These are phyloP conservation scores for Lolium perenne DNA, from an alignment of 176 grass and related monocot genomes.

Conservation along the genomic window DNA sequence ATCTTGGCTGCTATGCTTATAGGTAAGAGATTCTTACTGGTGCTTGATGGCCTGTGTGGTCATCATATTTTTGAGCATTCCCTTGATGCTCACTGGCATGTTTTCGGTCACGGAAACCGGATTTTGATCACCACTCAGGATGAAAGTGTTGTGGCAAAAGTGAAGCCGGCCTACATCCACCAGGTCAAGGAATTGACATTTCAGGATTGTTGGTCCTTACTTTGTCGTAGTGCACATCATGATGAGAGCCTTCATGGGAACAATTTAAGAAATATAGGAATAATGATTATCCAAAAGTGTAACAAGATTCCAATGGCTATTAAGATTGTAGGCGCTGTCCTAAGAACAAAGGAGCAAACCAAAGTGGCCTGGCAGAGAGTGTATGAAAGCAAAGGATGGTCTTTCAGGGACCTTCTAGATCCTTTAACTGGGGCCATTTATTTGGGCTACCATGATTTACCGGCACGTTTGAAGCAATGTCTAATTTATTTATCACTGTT, in stretches of 20 bases:
- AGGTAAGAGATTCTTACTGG: conserved; percentile 59
- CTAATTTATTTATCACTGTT: conserved; percentile 68
- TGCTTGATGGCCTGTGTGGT: conserved; percentile 45
- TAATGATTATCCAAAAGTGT: conserved; percentile 56
- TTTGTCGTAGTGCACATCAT: conserved; percentile 34
- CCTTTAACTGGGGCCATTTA: conserved; percentile 55
- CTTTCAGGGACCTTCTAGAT: conserved; percentile 34
- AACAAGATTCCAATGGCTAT: conserved; percentile 53
- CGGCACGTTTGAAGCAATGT: conserved; percentile 59
- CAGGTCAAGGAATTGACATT: conserved; percentile 35
- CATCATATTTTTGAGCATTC: conserved; percentile 52
- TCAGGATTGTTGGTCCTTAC: conserved; percentile 60
- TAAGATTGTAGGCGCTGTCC: conserved; percentile 52
- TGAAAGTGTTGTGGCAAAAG: conserved; percentile 31
- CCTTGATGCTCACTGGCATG: not conserved
- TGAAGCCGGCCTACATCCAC: conserved; percentile 40
- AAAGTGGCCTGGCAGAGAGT: conserved; percentile 46
- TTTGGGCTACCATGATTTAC: conserved; percentile 63
- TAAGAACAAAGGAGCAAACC: conserved; percentile 54
- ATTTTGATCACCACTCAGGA: conserved; percentile 62
- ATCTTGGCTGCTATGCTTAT: conserved; percentile 48
- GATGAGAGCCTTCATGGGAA: conserved; percentile 18
- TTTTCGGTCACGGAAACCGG: conserved; percentile 39
- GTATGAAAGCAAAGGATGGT: conserved; percentile 54
- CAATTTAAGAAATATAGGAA: conserved; percentile 49